A percentile compares a stretch with the other conserved stretches of the same genome.
Conservation (phyloP, 2,329 filamentous ascomycete genomes). For the Torrubiellomyces zombiae region DNA sequence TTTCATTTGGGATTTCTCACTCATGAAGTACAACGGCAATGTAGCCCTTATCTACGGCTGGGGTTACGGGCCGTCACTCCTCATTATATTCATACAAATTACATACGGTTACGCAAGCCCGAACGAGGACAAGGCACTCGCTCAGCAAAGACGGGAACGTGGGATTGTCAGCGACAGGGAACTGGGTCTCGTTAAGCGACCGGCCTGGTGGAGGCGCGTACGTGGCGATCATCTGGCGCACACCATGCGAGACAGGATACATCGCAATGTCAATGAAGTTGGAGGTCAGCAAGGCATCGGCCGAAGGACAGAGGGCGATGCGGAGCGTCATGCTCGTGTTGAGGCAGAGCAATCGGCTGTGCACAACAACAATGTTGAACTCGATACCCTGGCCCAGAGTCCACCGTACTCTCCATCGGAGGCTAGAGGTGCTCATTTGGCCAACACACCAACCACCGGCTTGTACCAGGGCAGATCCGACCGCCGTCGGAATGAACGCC, state of each 20-base stretch:
- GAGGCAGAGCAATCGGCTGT: constrained; percentile 14
- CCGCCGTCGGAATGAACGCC: constrained; percentile 25
- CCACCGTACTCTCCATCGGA: constrained; percentile 14
- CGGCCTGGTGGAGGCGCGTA: constrained; percentile 48
- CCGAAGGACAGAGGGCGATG: constrained; percentile 21
- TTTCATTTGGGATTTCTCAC: constrained; percentile 41
- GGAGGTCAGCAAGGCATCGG: constrained; percentile 30
- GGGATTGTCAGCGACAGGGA: constrained; percentile 39
- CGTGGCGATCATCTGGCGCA: constrained; percentile 27
- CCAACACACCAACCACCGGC: background rate
- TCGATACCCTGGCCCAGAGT: constrained; percentile 13
- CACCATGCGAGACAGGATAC: constrained; percentile 33
- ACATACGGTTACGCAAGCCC: constrained; percentile 41
- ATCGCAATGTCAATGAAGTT: constrained; percentile 37
- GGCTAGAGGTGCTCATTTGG: constrained; percentile 8
- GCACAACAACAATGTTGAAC: constrained; percentile 20
- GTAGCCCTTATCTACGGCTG: constrained; percentile 42
- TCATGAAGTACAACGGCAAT: constrained; percentile 36
- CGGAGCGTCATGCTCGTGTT: constrained; percentile 18
- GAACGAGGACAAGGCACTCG: constrained; percentile 56
- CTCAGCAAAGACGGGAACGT: constrained; percentile 42
- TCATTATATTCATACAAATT: constrained; percentile 39
- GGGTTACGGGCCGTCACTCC: constrained; percentile 41
- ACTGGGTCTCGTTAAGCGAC: constrained; percentile 43
- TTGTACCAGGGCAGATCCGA: constrained; percentile 26